phyloP scores from a whole-genome alignment of 495 filamentous ascomycete genomes.

The Penicillium cataractarum region DNA sequence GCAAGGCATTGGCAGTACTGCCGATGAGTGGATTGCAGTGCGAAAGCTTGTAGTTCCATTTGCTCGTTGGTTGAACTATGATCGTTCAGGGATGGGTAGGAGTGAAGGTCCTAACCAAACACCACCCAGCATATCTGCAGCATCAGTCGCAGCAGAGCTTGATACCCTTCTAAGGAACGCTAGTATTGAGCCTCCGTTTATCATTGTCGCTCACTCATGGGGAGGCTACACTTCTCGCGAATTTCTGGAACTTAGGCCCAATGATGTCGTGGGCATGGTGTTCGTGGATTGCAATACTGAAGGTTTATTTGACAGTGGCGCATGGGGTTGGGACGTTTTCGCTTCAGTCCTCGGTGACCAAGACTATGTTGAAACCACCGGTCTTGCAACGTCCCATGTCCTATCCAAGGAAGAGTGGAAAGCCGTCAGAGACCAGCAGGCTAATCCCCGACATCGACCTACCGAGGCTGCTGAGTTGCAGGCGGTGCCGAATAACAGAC shows the following conservation, averaged over 20 bases:
- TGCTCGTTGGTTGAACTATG: constrained; percentile 36
- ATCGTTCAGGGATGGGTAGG: constrained; percentile 33
- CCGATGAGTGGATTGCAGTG: constrained; percentile 37
- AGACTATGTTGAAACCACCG: constrained; percentile 22
- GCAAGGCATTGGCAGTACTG: constrained; percentile 41
- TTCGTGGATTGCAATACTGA: constrained; percentile 34
- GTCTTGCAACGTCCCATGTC: constrained; percentile 22
- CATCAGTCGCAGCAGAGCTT: constrained; percentile 25
- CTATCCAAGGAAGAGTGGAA: constrained; percentile 24
- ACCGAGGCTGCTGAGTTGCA: constrained; percentile 24
- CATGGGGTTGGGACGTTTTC: constrained; percentile 22
- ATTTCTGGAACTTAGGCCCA: constrained; percentile 32
- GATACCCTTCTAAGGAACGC: constrained; percentile 24
- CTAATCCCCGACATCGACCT: constrained; percentile 24
- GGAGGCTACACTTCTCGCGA: constrained; percentile 44
- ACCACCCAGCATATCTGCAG: constrained; percentile 19
- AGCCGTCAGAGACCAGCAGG: constrained; percentile 21
- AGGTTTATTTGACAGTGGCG: constrained; percentile 20
- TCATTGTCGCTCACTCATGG: constrained; percentile 48
- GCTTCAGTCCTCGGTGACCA: constrained; percentile 21
- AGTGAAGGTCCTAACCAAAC: constrained; percentile 26
- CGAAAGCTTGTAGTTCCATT: constrained; percentile 20
- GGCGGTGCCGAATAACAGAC: constrained; percentile 18
- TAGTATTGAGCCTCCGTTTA: constrained; percentile 35
- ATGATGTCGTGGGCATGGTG: constrained; percentile 34